A percentile compares a stretch with the other conserved stretches of the same genome.
phyloP scores from a whole-genome alignment of 176 grass and related monocot genomes.

The Panicum miliaceum region DNA sequence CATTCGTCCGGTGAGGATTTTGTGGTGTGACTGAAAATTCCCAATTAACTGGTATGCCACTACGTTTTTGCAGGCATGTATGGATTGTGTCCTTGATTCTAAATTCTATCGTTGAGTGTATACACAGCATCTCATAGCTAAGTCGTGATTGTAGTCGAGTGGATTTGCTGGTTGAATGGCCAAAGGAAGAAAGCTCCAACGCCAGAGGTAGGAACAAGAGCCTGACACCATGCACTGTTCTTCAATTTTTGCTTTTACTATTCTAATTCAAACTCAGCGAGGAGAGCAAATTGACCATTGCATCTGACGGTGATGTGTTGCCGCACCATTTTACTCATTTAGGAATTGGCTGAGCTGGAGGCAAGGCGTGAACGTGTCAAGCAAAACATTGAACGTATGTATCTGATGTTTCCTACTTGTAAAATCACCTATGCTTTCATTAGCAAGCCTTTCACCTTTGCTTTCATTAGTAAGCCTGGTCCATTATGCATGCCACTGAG shows the following conservation, averaged over 20 bases:
- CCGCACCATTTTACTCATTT: neutral
- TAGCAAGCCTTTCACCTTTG: neutral
- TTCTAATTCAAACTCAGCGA: neutral
- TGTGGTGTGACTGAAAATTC: neutral
- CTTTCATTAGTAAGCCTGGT: neutral
- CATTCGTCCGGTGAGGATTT: neutral
- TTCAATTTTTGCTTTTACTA: neutral
- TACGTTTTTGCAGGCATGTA: constrained; percentile 54
- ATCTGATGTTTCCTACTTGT: constrained; percentile 12
- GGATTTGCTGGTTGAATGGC: constrained; percentile 99
- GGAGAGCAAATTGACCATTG: constrained; percentile 1
- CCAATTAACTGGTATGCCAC: neutral
- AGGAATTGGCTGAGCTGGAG: constrained; percentile 88
- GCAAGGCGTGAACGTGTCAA: constrained; percentile 68
- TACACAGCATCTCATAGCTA: constrained; percentile 23
- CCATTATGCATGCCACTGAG: neutral
- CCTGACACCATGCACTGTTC: neutral
- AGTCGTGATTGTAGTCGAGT: constrained; percentile 78
- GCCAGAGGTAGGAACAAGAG: constrained; percentile 58
- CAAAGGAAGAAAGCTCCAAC: constrained; percentile 89
- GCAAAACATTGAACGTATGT: constrained; percentile 86
- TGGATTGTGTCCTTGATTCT: constrained; percentile 38
- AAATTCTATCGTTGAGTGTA: neutral
- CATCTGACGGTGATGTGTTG: constrained; percentile 23
- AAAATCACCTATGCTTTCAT: neutral